Evolutionary conservation across 352 stramenopile genomes (phyloP).

Genomic region (Blastocystis sp.): DNA sequence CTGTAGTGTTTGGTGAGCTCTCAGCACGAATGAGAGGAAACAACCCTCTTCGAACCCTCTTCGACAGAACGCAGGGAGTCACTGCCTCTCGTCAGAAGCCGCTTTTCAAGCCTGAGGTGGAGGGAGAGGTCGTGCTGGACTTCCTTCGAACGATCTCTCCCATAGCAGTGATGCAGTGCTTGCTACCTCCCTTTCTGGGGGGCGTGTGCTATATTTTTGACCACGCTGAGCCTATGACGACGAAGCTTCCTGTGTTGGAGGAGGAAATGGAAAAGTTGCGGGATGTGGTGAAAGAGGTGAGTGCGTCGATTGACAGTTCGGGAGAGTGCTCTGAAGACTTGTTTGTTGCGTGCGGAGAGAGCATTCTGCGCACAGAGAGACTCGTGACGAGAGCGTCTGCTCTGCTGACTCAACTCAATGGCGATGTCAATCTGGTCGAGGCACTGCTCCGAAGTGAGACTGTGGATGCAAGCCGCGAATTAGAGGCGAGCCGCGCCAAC

Average conservation of each 20-base stretch:
- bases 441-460: not conserved
- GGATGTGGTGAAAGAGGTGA: not conserved
- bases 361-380: not conserved
- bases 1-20: not conserved
- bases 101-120: conserved; percentile 23
- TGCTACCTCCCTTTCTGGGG: conserved; percentile 9
- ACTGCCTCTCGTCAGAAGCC: conserved; percentile 3
- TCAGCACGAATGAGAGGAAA: conserved; percentile 11
- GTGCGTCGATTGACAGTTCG: not conserved
- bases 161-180: not conserved
- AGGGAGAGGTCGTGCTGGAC: not conserved
- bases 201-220: not conserved
- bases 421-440: not conserved
- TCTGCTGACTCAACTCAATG: not conserved
- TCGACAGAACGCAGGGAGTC: not conserved
- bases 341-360: not conserved
- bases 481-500: not conserved
- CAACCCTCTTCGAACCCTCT: conserved; percentile 13
- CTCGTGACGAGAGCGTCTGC: not conserved
- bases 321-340: not conserved
- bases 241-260: not conserved
- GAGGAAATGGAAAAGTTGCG: not conserved
- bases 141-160: conserved; percentile 15
- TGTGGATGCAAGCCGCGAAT: not conserved
- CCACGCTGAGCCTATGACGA: not conserved